Percentiles rank a stretch among this genome's conserved stretches.
phyloP scores from a whole-genome alignment of 768 basidiomycete species.

The Leccinum longicurvipes region DNA sequence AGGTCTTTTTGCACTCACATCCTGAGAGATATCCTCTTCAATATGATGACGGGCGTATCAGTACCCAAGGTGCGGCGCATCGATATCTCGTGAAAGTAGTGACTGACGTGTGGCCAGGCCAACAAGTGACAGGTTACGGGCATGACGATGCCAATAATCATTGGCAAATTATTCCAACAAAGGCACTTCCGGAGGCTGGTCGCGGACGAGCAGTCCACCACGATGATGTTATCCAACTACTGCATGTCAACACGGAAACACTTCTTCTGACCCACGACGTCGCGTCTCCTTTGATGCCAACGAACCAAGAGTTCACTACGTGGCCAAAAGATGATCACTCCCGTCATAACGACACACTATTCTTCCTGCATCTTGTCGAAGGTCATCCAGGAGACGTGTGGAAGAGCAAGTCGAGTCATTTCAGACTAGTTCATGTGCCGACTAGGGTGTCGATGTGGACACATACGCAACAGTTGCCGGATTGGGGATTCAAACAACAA shows the following conservation, averaged over 20 bases:
- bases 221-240: constrained; percentile 82
- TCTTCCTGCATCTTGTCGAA: constrained; percentile 71
- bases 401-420: constrained; percentile 93
- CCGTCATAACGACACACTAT: constrained; percentile 86
- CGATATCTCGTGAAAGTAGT: neutral
- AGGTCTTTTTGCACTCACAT: constrained; percentile 93
- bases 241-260: constrained; percentile 82
- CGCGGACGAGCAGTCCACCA: constrained; percentile 91
- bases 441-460: constrained; percentile 97
- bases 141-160: constrained; percentile 93
- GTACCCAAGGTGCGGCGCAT: constrained; percentile 67
- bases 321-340: constrained; percentile 75
- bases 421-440: constrained; percentile 83
- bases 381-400: constrained; percentile 76
- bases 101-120: constrained; percentile 47
- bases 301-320: constrained; percentile 98
- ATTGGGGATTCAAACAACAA: constrained; percentile 97
- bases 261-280: constrained; percentile 94
- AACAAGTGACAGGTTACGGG: constrained; percentile 94
- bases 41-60: constrained; percentile 94
- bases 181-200: constrained; percentile 89
- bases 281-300: constrained; percentile 93
- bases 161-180: constrained; percentile 95
- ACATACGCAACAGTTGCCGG: constrained; percentile 77
- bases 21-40: constrained; percentile 85